A percentile compares a stretch with the other conserved stretches of the same genome.
phyloP scores from a whole-genome alignment of 1,139 yeast genomes.

The Pichia inconspicua region DNA sequence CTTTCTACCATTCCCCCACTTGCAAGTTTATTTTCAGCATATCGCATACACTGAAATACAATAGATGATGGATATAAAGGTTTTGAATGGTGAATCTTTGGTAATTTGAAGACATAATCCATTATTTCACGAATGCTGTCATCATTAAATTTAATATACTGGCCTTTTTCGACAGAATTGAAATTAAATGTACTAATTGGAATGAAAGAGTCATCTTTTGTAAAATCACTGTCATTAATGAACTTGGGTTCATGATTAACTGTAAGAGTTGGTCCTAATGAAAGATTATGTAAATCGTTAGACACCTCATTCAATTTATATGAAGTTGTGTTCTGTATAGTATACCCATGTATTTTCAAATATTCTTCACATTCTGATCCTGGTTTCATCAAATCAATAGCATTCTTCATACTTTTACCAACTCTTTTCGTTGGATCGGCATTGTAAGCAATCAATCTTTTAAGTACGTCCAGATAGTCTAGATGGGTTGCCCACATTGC shows the following conservation, averaged over 20 bases:
- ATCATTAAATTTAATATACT: conserved; percentile 53
- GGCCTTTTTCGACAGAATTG: conserved; percentile 38
- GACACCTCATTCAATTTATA: not conserved
- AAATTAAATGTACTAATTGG: conserved; percentile 37
- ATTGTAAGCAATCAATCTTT: conserved; percentile 31
- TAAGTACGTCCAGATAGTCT: conserved; percentile 29
- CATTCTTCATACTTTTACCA: conserved; percentile 29
- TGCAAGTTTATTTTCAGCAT: conserved; percentile 49
- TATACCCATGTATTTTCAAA: conserved; percentile 32
- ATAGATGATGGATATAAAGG: conserved; percentile 63
- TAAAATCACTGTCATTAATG: conserved; percentile 23
- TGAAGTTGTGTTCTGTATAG: conserved; percentile 10
- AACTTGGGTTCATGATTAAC: conserved; percentile 15
- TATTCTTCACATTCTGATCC: conserved; percentile 33
- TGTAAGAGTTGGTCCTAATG: not conserved
- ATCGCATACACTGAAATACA: conserved; percentile 58
- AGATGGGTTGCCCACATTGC: conserved; percentile 43
- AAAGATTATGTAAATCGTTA: not conserved
- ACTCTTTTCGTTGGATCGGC: conserved; percentile 33
- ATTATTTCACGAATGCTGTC: conserved; percentile 56
- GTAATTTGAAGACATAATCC: conserved; percentile 46
- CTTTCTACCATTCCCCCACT: conserved; percentile 49
- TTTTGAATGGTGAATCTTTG: conserved; percentile 39
- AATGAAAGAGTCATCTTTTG: conserved; percentile 12
- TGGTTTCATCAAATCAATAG: conserved; percentile 32